A percentile compares a stretch with the other conserved stretches of the same genome.
phyloP scores from a whole-genome alignment of 208 protist genomes.

The Trichomonas vaginalis region DNA sequence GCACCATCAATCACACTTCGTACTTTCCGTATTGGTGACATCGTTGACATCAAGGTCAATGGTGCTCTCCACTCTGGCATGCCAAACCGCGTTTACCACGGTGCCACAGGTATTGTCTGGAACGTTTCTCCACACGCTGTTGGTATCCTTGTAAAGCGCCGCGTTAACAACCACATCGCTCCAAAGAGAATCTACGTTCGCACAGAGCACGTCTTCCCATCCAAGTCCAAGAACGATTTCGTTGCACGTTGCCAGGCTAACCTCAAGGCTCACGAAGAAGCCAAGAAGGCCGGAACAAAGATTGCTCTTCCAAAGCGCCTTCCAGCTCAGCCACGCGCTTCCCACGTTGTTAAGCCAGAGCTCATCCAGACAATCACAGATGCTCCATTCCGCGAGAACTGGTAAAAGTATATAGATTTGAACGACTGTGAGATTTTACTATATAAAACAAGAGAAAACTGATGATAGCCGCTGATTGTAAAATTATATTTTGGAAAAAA shows the following conservation, averaged over 20 bases:
- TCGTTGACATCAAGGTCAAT: conserved; percentile 93
- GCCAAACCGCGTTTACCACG: conserved; percentile 99
- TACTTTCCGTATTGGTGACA: conserved; percentile 90
- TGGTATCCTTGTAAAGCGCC: conserved; percentile 98
- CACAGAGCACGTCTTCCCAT: conserved; percentile 91
- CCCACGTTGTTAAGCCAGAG: not conserved
- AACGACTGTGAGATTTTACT: too few relatives aligned
- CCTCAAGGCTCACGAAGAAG: not conserved
- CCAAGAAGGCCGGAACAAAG: not conserved
- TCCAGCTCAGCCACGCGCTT: not conserved
- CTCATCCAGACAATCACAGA: not conserved
- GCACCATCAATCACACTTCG: conserved; percentile 74
- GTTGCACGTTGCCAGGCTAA: conserved; percentile 44
- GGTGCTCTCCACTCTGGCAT: conserved; percentile 88
- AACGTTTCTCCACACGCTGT: conserved; percentile 92
- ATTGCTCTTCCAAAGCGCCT: not conserved
- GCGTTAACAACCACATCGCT: conserved; percentile 78
- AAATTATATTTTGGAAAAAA: too few relatives aligned
- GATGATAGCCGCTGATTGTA: too few relatives aligned
- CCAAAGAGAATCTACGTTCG: conserved; percentile 97
- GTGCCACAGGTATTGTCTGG: conserved; percentile 95
- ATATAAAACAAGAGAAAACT: too few relatives aligned
- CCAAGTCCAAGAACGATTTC: conserved; percentile 58
- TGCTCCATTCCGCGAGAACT: not conserved
- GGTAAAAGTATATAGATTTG: too few relatives aligned